A percentile compares a stretch with the other conserved stretches of the same genome.
Evolutionary conservation across 768 basidiomycete genomes (phyloP).

Genomic region (Amanita fuliginea): DNA sequence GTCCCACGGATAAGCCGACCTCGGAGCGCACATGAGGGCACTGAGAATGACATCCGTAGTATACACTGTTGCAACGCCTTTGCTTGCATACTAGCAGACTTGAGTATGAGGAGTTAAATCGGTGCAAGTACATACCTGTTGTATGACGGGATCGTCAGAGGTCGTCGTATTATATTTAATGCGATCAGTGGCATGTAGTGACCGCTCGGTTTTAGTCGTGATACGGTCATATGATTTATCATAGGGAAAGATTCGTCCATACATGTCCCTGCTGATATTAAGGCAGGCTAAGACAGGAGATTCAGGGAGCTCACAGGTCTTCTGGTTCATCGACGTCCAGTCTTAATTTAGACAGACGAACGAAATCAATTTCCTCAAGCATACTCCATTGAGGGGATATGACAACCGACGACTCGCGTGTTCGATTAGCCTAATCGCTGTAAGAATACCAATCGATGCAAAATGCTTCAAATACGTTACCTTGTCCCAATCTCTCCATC

Average conservation of each 20-base stretch:
- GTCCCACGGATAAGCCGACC: conserved; percentile 98
- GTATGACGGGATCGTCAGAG: conserved; percentile 95
- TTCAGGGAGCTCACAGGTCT: conserved; percentile 57
- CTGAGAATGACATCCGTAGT: conserved; percentile 93
- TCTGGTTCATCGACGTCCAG: conserved; percentile 93
- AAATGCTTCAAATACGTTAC: conserved; percentile 26
- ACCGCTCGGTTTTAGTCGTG: conserved; percentile 85
- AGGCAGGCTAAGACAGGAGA: conserved; percentile 3
- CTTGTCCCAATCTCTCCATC: conserved; percentile 95
- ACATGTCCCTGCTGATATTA: conserved; percentile 47
- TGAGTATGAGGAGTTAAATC: conserved; percentile 2
- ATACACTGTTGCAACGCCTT: conserved; percentile 78
- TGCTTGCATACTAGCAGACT: conserved; percentile 54
- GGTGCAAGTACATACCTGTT: conserved; percentile 44
- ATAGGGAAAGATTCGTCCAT: conserved; percentile 87
- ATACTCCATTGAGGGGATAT: conserved; percentile 91
- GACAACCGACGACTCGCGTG: conserved; percentile 86
- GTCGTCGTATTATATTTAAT: conserved; percentile 97
- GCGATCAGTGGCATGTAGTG: conserved; percentile 86
- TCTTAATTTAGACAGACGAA: conserved; percentile 80
- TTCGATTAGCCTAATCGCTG: conserved; percentile 53
- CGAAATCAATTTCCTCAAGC: conserved; percentile 96
- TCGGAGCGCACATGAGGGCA: conserved; percentile 90
- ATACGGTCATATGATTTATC: conserved; percentile 94
- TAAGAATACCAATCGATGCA: too few species aligned